Evolutionary conservation across 202 grass and related monocot species (phyloP), one percentile per base, ranked within the genome.

Genomic region (Schoenoplectus tabernaemontani): DNA sequence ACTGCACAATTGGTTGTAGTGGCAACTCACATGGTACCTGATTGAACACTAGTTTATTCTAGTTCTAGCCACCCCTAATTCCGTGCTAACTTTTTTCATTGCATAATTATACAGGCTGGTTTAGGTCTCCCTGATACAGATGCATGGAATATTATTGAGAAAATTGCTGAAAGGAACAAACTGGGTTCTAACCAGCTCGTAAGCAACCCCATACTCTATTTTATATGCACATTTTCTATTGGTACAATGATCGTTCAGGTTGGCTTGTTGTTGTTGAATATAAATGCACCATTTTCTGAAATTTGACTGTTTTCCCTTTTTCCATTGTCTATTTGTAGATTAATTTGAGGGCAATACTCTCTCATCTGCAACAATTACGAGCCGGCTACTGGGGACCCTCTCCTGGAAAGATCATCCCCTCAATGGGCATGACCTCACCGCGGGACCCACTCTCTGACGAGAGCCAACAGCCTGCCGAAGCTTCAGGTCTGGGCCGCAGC

Each of bases 111-210:
- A 83, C 64, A 99, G 96, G 89, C 88, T 89, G 96, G 90, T 83
- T 82, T 99, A 79, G 96, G 96, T 57, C 84, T 95, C 85, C 82
- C 88, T 88, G 96, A 99, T 87, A 82, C 86, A n/a, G 96, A 99
- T 84, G 88, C 96, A 85, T 99, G 96, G 96, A 90, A 92, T 76
- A 95, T 95, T 87, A 95, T 99, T 76, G 96, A 99, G 88, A 99
- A 95, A 93, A 93, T 99, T 87, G 86, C 92, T 8, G 96, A 99
- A 82, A 95, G 89, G 88, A 99, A 99, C 80, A 99, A 99, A 62
- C 87, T 99, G 81, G 96, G 91, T 80, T 99, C 91, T 84, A 95
- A 95, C 43, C 96, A 99, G 79, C 91, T 99, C 78, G 96, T 99
- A 87, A 92, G 96, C 89, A 32, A 81, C 20, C 38, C 56, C 48